Base-by-base conservation (phyloP, 352 stramenopile species). In the Vaucheria bursata region DNA sequence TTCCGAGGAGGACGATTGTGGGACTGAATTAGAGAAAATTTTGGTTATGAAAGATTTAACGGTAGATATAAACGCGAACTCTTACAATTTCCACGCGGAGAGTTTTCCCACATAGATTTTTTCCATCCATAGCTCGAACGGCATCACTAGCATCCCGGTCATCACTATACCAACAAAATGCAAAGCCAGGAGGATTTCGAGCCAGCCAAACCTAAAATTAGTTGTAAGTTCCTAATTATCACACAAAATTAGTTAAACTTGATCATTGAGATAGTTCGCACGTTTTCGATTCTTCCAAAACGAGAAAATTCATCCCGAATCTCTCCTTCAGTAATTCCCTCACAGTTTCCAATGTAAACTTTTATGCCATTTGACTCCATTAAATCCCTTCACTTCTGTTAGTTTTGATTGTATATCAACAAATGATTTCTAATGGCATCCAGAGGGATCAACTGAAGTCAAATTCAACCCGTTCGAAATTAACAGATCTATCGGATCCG, bases 131-230 rank as follows among this genome's bases (percentile, higher is more conserved):
- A 18, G 67, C 75, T 29, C 70, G 73, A 8, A 86, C 73, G 36
- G 85, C 85, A 39, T 84, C 85, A 31, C 86, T 79, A 1, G 85
- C 85, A 79, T 85, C 78, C 2, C 53, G 8, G 29, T 67, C 37
- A 59, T 85, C 39, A n/a, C 53, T 74, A 76, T 81, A 87, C 69
- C 76, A 77, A 29, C 87, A 75, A 68, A 88, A 88, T 3, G 80
- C 83, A 71, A 84, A 87, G 39, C 79, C 85, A 32, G 81, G 75
- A 32, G 77, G 78, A 59, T 83, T 83, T 34, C 78, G 77, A 1
- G 77, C 77, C 18, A 82, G 64, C 77, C 77, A 82, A n/a, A n/a
- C 50, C 76, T 71, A 75, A 73, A 73, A 5, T 59, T 18, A 59
- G 18, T 18, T 18, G 18, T 59, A 59, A 18, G 18, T 18, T n/a